Base-by-base conservation (phyloP, 345 rosid species). In the Noccaea bulbosa region DNA sequence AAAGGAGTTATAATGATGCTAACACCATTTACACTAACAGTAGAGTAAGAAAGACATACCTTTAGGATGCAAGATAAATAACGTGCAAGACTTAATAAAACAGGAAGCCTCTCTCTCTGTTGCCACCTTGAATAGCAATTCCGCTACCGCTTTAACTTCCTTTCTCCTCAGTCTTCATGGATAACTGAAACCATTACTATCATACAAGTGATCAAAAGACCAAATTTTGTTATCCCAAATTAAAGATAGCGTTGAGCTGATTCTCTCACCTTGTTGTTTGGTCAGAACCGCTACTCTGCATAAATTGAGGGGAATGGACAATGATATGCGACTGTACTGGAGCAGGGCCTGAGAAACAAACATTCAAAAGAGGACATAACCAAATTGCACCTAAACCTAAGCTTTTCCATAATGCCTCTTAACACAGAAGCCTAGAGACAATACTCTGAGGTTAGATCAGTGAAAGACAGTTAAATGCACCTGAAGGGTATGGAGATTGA, bases 271-370 rank as follows among this genome's bases (percentile, higher is more conserved):
- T 93, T 65, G 88, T 67, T 73, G 90, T 81, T 80, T 85, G 96
- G 83, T 90, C 93, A 80, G 98, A 83, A 84, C 83, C 78, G 27
- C 86, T 82, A 67, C 89, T 90, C 67, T 82, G 98, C 81, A 87
- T 77, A 62, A 75, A 84, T 78, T 86, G 91, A 64, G 93, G 87
- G 71, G 88, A 86, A 51, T 85, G 83, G 69, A 87, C 86, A 59
- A 86, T 82, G 69, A 88, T 80, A 55, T 83, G 95, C 30, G 88
- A 80, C 74, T 84, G 96, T 46, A 80, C 83, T 52, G 92, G 85
- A 53, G 69, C 60, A 54, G 66, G 70, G 22, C 72, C 72, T 73
- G 77, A 41, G 11, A 51, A 52, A 67, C 4, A 74, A 52, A 67
- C 5, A 74, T 56, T 67, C 67, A 50, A 20, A 51, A 4, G 49